These are phyloP conservation scores for Jimgerdemannia flammicorona DNA, from an alignment of 192 early-diverging fungal genomes.

Conservation along the genomic window DNA sequence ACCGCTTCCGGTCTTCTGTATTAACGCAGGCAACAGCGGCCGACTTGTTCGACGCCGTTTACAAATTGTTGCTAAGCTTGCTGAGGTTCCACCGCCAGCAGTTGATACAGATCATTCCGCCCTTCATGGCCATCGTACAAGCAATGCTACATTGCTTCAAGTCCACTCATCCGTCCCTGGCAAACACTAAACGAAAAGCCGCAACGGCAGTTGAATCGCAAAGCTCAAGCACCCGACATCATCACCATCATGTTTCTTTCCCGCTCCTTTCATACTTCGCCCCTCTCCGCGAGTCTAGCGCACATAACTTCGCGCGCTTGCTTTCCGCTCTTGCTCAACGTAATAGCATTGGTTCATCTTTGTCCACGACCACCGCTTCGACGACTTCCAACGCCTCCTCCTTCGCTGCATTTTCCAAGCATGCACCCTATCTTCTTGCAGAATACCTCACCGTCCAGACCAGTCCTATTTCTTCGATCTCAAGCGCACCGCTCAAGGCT, in stretches of 20 bases:
- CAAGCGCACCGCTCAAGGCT: conserved; percentile 31
- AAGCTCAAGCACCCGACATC: conserved; percentile 10
- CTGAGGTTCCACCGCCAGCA: conserved; percentile 44
- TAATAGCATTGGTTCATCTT: neutral
- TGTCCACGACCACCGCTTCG: neutral
- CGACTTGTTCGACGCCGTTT: conserved; percentile 45
- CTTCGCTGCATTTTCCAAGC: conserved; percentile 40
- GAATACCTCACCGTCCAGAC: conserved; percentile 60
- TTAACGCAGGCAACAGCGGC: conserved; percentile 21
- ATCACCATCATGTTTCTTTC: conserved; percentile 17
- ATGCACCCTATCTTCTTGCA: conserved; percentile 43
- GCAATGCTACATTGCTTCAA: conserved; percentile 57
- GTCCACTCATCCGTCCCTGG: conserved; percentile 41
- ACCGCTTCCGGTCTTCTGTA: neutral
- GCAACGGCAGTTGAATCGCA: conserved; percentile 17
- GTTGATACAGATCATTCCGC: conserved; percentile 44
- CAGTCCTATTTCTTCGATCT: conserved; percentile 37
- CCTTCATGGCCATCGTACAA: conserved; percentile 48
- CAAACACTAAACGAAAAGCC: conserved; percentile 27
- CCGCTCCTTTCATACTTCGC: conserved; percentile 34
- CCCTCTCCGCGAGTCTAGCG: conserved; percentile 17
- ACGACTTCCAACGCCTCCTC: conserved; percentile 10
- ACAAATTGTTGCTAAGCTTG: conserved; percentile 45
- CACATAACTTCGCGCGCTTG: conserved; percentile 16
- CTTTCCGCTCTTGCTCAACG: conserved; percentile 9